Conservation (phyloP, 2,329 filamentous ascomycete species). For the Akanthomyces muscarius region DNA sequence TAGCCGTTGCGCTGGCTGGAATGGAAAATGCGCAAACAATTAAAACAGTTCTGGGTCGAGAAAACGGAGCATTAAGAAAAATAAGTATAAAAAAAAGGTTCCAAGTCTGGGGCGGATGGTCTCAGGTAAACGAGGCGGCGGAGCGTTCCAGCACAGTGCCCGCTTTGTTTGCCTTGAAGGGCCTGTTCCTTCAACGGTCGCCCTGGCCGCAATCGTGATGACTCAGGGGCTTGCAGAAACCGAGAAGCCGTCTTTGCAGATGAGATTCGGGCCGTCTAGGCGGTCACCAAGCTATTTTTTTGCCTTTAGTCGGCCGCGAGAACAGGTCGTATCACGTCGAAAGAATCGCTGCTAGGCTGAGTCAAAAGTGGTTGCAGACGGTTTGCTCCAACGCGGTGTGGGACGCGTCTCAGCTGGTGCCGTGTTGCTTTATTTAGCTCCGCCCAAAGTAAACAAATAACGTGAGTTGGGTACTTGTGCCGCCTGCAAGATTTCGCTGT, state of each 20-base stretch:
- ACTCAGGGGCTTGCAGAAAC: background rate
- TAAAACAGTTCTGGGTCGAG: background rate
- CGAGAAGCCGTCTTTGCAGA: background rate
- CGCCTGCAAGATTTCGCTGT: constrained; percentile 1
- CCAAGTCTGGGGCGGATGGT: background rate
- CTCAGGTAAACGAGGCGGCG: constrained; percentile 10
- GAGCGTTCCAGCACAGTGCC: constrained; percentile 4
- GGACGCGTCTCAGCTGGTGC: constrained; percentile 11
- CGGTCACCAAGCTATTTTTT: background rate
- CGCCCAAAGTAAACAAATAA: constrained; percentile 1
- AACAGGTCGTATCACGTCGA: constrained; percentile 5
- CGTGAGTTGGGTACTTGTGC: constrained; percentile 7
- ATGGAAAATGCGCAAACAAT: background rate
- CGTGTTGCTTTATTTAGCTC: constrained; percentile 2
- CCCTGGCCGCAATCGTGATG: background rate
- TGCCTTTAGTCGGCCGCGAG: background rate
- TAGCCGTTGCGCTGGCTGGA: constrained; percentile 20
- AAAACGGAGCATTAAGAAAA: background rate
- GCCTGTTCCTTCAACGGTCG: background rate
- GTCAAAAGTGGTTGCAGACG: background rate
- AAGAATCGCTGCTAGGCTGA: background rate
- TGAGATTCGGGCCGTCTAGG: background rate
- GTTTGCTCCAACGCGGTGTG: constrained; percentile 3
- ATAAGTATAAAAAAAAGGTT: background rate
- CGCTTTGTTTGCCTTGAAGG: background rate